A percentile compares a stretch with the other conserved stretches of the same genome.
Conservation (phyloP, 73 alveolate species). For the Breviolum minutum region DNA sequence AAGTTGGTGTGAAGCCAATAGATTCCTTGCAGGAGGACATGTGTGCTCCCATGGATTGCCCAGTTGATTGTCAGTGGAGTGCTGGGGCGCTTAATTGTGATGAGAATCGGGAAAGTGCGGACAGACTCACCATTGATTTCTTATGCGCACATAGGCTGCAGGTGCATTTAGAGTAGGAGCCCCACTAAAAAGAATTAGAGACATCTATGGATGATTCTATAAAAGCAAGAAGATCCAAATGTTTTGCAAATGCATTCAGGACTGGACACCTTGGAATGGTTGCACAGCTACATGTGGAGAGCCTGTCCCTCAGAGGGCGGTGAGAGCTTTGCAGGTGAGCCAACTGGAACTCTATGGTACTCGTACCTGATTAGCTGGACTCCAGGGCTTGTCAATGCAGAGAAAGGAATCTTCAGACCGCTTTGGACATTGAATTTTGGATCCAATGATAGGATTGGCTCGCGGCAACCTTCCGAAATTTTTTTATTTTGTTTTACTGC, state of each 20-base stretch:
- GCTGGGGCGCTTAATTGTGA: constrained; percentile 10
- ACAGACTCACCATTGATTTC: too few relatives aligned
- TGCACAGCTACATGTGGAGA: constrained; percentile 87
- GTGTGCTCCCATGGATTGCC: constrained; percentile 92
- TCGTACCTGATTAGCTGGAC: too few relatives aligned
- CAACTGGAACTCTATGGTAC: too few relatives aligned
- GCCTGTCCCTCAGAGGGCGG: background rate
- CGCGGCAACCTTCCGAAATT: too few relatives aligned
- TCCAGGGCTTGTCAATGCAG: too few relatives aligned
- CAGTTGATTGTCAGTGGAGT: constrained; percentile 74
- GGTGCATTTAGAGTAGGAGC: too few relatives aligned
- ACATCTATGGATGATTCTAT: background rate
- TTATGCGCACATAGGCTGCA: too few relatives aligned
- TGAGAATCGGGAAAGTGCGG: background rate
- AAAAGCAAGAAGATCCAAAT: background rate
- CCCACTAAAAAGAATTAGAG: too few relatives aligned
- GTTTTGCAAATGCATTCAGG: background rate
- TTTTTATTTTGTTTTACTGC: too few relatives aligned
- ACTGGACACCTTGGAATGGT: constrained; percentile 79
- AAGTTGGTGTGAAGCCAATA: background rate
- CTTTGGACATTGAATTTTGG: too few relatives aligned
- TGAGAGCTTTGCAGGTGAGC: background rate
- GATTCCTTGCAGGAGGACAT: constrained; percentile 36
- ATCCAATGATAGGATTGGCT: too few relatives aligned
- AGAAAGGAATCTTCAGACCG: too few relatives aligned